phyloP scores from a whole-genome alignment of 805 yeast genomes.

The Wickerhamomyces xylosicus region DNA sequence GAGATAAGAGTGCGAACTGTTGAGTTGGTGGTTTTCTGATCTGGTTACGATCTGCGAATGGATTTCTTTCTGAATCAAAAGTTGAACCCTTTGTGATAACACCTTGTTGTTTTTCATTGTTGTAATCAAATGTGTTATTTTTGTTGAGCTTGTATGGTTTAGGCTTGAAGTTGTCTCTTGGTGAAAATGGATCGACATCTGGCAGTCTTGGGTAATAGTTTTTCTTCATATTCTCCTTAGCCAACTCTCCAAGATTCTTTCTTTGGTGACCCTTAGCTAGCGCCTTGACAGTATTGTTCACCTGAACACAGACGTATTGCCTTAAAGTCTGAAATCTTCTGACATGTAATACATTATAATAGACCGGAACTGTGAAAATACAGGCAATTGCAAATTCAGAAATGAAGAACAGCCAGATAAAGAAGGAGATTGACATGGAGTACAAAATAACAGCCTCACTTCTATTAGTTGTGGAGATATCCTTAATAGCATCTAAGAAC shows the following conservation, averaged over 20 bases:
- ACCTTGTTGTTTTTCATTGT: neutral
- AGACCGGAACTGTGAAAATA: slow-evolving; percentile 40
- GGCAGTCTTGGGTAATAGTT: slow-evolving; percentile 3
- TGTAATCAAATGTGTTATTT: slow-evolving; percentile 2
- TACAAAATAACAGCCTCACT: slow-evolving; percentile 64
- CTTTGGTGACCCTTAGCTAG: slow-evolving; percentile 33
- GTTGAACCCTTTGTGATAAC: slow-evolving; percentile 5
- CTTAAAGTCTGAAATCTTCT: slow-evolving; percentile 34
- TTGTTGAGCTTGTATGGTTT: slow-evolving; percentile 1
- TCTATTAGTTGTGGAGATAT: slow-evolving; percentile 50
- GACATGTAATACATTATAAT: slow-evolving; percentile 30
- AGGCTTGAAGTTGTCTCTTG: slow-evolving; percentile 1
- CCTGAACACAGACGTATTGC: slow-evolving; percentile 50
- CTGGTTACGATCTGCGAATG: slow-evolving; percentile 1
- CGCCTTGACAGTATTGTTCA: slow-evolving; percentile 45
- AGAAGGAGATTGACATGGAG: slow-evolving; percentile 65
- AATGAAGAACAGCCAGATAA: slow-evolving; percentile 64
- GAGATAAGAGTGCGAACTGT: neutral
- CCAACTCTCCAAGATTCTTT: slow-evolving; percentile 19
- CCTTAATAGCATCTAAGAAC: slow-evolving; percentile 32
- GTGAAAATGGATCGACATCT: slow-evolving; percentile 1
- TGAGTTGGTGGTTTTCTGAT: slow-evolving; percentile 1
- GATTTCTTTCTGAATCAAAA: slow-evolving; percentile 3
- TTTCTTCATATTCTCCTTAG: slow-evolving; percentile 7
- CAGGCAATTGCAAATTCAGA: slow-evolving; percentile 45